Conservation (phyloP, 495 filamentous ascomycete species). For the Aspergillus bridgeri region DNA sequence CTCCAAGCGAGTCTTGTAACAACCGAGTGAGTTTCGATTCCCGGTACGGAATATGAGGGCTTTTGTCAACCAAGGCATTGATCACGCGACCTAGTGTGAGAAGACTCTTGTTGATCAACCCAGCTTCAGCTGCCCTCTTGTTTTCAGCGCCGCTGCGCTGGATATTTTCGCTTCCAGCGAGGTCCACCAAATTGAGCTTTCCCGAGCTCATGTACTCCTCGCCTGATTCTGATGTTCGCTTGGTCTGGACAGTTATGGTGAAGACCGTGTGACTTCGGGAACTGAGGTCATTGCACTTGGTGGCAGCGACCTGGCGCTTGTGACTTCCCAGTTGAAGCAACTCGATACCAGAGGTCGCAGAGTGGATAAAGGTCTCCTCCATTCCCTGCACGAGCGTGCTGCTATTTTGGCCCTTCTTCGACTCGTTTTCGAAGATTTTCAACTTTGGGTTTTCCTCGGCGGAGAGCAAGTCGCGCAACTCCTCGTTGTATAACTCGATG, state of each 20-base stretch:
- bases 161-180: conserved; percentile 97
- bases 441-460: conserved; percentile 77
- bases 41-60: conserved; percentile 88
- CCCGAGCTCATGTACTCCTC: conserved; percentile 92
- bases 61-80: conserved; percentile 91
- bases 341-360: conserved; percentile 77
- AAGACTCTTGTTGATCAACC: conserved; percentile 95
- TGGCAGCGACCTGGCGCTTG: conserved; percentile 93
- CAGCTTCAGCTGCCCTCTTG: conserved; percentile 92
- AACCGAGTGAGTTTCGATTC: conserved; percentile 95
- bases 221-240: conserved; percentile 72
- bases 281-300: conserved; percentile 96
- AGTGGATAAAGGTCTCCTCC: conserved; percentile 92
- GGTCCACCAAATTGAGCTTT: conserved; percentile 93
- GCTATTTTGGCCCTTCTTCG: conserved; percentile 66
- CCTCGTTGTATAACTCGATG: conserved; percentile 97
- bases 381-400: conserved; percentile 91
- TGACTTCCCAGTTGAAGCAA: conserved; percentile 86
- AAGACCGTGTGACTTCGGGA: conserved; percentile 96
- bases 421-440: conserved; percentile 92
- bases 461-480: conserved; percentile 83
- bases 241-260: conserved; percentile 85
- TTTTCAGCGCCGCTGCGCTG: conserved; percentile 95
- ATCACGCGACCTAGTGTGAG: conserved; percentile 94
- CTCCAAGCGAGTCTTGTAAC: conserved; percentile 93